Base-by-base conservation (phyloP, 345 rosid genomes). In the Bruguiera gymnorhiza region DNA sequence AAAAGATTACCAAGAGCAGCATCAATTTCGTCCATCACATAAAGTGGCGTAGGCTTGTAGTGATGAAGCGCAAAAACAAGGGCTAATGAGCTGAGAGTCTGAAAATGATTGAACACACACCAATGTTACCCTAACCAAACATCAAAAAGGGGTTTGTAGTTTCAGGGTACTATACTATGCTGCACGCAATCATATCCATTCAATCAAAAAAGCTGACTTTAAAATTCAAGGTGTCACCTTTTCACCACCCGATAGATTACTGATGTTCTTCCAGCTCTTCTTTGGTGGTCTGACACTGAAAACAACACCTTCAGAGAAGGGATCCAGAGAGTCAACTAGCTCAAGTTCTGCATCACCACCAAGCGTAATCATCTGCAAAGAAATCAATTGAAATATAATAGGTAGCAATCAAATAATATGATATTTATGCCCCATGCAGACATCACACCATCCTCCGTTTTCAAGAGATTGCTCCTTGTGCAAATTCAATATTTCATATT, bases 261-360 rank as follows among this genome's bases (percentile, higher is more conserved):
- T 97, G 66, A 95, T 95, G 75, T 92, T 92, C 78, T 92, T 95
- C 98, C 99, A 92, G 82, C 97, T 95, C 75, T 94, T 94, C 81
- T 94, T 95, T 3, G 99, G 99, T 19, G 99, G 98, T 79, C 99
- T 86, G 46, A 95, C 97, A 73, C 97, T 95, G 84, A 95, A 92
- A 64, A 95, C 98, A 69, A 92, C 94, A 66, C 99, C 98, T 86
- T 92, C 99, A 39, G 97, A 92, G 81, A 95, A 92, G 37, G 99
- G 98, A 85, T 95, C 99, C 70, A 95, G 82, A 54, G 98, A 92
- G 80, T 95, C 99, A 34, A 95, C 98, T 16, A 92, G 85, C 80
- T 95, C 99, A 52, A 95, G 98, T 69, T 95, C 98, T 52, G 99
- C 97, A 82, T 95, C 99, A 29, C 98, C 98, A 75, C 99, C 98